Percentiles rank a stretch among this genome's conserved stretches.
Evolutionary conservation across 768 basidiomycete species (phyloP).

Genomic region (Lactarius pseudohatsudake): DNA sequence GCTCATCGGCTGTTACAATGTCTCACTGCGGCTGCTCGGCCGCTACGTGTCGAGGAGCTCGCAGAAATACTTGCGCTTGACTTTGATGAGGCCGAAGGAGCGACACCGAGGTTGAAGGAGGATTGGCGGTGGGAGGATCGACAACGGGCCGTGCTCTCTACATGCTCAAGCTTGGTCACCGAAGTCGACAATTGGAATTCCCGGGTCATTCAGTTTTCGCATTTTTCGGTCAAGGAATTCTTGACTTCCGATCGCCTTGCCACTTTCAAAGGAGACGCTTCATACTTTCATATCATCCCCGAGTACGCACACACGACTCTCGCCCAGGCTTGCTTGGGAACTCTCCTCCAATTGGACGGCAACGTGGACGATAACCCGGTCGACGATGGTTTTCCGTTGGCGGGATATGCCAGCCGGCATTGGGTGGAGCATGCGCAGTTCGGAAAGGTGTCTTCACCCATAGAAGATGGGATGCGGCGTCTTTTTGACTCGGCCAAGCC

Average conservation of each 20-base stretch:
- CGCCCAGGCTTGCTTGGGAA: not conserved
- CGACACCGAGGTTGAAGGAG: not conserved
- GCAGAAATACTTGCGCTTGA: not conserved
- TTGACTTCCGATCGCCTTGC: not conserved
- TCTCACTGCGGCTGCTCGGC: not conserved
- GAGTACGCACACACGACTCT: not conserved
- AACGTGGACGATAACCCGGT: not conserved
- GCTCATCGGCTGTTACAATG: not conserved
- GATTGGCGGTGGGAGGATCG: not conserved
- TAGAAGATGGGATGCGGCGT: not conserved
- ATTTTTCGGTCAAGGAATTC: not conserved
- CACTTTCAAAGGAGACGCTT: not conserved
- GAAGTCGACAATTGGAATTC: not conserved
- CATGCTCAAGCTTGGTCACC: not conserved
- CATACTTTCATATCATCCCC: not conserved
- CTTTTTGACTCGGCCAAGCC: not conserved
- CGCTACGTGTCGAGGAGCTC: not conserved
- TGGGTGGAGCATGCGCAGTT: not conserved
- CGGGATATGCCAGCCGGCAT: not conserved
- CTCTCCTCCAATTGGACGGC: not conserved
- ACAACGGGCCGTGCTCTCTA: not conserved
- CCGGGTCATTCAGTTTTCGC: not conserved
- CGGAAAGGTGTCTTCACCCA: not conserved
- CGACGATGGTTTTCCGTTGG: not conserved
- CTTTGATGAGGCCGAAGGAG: not conserved